A percentile compares a stretch with the other conserved stretches of the same genome.
phyloP scores from a whole-genome alignment of 441 rosid genomes.

The Corymbia calophylla region DNA sequence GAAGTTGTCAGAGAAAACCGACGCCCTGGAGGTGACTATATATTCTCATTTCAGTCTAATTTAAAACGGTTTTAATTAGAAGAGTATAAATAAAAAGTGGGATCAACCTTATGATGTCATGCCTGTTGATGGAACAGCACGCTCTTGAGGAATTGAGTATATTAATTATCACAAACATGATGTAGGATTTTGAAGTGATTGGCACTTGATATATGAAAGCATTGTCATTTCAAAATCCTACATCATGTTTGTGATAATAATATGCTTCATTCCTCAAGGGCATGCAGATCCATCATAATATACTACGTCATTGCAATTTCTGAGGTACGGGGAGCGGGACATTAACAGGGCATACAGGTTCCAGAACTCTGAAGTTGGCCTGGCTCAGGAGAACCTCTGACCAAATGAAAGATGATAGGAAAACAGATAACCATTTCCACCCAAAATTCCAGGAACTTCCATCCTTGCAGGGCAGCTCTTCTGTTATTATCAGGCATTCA shows the following conservation, averaged over 20 bases:
- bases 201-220: background rate
- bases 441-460: background rate
- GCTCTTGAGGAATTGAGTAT: background rate
- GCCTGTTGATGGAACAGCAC: background rate
- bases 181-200: background rate
- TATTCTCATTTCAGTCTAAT: background rate
- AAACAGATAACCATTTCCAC: background rate
- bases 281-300: background rate
- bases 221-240: background rate
- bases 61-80: background rate
- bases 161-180: background rate
- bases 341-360: background rate
- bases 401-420: background rate
- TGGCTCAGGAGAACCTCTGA: background rate
- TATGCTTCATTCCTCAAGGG: background rate
- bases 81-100: background rate
- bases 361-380: background rate
- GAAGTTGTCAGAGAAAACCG: conserved; percentile 53
- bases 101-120: background rate
- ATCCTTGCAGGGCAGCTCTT: background rate
- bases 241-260: background rate
- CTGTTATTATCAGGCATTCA: background rate
- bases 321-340: background rate
- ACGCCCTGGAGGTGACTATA: conserved; percentile 68
- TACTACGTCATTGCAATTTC: background rate